These are phyloP conservation scores for Termitomyces heimii DNA, from an alignment of 768 basidiomycete species.

Conservation along the genomic window DNA sequence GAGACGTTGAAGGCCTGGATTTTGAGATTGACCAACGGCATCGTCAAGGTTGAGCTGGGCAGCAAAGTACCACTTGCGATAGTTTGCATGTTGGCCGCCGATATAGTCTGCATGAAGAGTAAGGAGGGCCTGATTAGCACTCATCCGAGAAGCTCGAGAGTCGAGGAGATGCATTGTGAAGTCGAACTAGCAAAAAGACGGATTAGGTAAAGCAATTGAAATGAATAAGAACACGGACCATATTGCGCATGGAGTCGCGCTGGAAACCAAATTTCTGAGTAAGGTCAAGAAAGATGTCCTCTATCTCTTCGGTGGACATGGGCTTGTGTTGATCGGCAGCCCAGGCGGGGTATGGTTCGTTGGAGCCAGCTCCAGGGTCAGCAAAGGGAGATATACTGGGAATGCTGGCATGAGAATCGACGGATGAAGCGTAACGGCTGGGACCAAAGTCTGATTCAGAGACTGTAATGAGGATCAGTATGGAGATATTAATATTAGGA, in stretches of 20 bases:
- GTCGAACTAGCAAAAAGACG: conserved; percentile 61
- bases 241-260: conserved; percentile 92
- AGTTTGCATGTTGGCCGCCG: conserved; percentile 97
- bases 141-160: conserved; percentile 97
- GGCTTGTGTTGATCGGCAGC: conserved; percentile 88
- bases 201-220: conserved; percentile 10
- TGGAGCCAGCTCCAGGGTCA: conserved; percentile 43
- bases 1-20: conserved; percentile 86
- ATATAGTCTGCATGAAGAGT: conserved; percentile 99
- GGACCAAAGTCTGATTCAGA: conserved; percentile 31
- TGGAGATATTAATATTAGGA: background rate
- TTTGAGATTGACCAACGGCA: conserved; percentile 91
- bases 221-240: conserved; percentile 36
- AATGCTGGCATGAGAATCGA: conserved; percentile 56
- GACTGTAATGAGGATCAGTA: conserved; percentile 16
- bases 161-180: conserved; percentile 98
- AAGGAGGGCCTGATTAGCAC: conserved; percentile 90
- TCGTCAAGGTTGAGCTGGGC: conserved; percentile 99
- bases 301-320: conserved; percentile 96
- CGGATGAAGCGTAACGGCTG: conserved; percentile 46
- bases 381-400: conserved; percentile 55
- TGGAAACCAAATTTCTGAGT: conserved; percentile 99
- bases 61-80: conserved; percentile 99
- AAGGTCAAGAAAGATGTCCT: conserved; percentile 97
- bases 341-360: conserved; percentile 93